These are phyloP conservation scores for Coniochaeta hoffmannii DNA, from an alignment of 2,329 filamentous ascomycete genomes.

Conservation along the genomic window DNA sequence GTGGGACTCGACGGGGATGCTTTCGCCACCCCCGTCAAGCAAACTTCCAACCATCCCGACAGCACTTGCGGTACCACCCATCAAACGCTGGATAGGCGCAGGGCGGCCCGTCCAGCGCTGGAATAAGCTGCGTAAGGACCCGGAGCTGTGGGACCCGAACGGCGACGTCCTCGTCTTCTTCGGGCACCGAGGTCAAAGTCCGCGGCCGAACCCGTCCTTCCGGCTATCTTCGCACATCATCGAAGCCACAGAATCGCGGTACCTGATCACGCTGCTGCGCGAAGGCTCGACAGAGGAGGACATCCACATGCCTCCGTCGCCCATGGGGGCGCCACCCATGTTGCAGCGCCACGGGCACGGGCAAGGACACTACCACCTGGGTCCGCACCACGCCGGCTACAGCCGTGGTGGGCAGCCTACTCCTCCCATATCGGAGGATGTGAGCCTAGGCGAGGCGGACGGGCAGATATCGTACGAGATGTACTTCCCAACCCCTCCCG, in stretches of 20 bases:
- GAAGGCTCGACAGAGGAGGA: conserved; percentile 46
- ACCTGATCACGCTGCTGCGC: conserved; percentile 44
- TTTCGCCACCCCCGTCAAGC: conserved; percentile 32
- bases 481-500: conserved; percentile 51
- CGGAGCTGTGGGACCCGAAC: conserved; percentile 53
- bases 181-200: conserved; percentile 34
- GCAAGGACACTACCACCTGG: conserved; percentile 17
- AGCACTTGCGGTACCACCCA: conserved; percentile 24
- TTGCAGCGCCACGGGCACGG: conserved; percentile 23
- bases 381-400: conserved; percentile 12
- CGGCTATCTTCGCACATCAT: conserved; percentile 51
- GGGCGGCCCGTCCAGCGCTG: conserved; percentile 42
- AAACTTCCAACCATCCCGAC: conserved; percentile 36
- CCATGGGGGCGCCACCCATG: conserved; percentile 32
- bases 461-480: conserved; percentile 55
- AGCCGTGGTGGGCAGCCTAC: conserved; percentile 28
- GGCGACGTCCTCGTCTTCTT: conserved; percentile 54
- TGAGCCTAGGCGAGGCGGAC: conserved; percentile 34
- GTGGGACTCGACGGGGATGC: conserved; percentile 14
- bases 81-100: conserved; percentile 46
- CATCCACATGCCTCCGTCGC: conserved; percentile 33
- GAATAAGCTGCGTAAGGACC: conserved; percentile 52
- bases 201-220: conserved; percentile 44
- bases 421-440: conserved; percentile 37
- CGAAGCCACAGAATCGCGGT: conserved; percentile 47